phyloP scores from a whole-genome alignment of 192 early-diverging fungal genomes.

The Linnemannia zychae region DNA sequence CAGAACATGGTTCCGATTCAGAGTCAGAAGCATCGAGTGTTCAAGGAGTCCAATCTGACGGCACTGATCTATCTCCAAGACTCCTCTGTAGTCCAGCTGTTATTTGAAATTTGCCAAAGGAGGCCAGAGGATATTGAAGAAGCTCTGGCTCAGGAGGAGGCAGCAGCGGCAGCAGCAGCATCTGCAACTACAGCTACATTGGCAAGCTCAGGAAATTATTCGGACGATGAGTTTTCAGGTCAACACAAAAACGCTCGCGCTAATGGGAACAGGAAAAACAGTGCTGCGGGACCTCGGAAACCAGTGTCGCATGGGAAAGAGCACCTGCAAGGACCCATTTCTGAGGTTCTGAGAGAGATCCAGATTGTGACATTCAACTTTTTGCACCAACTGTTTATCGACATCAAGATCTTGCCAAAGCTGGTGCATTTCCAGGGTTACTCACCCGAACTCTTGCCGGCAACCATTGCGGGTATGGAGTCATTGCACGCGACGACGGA shows the following conservation, averaged over 20 bases:
- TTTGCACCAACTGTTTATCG: slow-evolving; percentile 48
- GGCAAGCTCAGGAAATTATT: neutral
- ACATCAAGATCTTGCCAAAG: slow-evolving; percentile 48
- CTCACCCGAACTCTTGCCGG: slow-evolving; percentile 38
- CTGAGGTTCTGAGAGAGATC: slow-evolving; percentile 35
- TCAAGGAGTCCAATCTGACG: slow-evolving; percentile 41
- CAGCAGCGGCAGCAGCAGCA: neutral
- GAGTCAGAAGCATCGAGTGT: slow-evolving; percentile 23
- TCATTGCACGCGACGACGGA: slow-evolving; percentile 48
- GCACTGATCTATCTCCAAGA: slow-evolving; percentile 42
- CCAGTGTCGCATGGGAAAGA: neutral
- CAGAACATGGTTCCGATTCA: slow-evolving; percentile 16
- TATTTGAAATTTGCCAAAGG: slow-evolving; percentile 39
- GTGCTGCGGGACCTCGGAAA: neutral
- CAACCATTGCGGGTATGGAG: slow-evolving; percentile 23
- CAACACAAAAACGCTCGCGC: neutral
- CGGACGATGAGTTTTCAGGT: neutral
- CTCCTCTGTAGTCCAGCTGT: slow-evolving; percentile 25
- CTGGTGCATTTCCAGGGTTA: slow-evolving; percentile 53
- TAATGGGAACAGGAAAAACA: neutral
- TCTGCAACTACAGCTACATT: too few species aligned
- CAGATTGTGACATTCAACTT: slow-evolving; percentile 48
- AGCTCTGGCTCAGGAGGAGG: neutral
- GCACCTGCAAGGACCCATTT: neutral
- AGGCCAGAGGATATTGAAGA: slow-evolving; percentile 21